phyloP scores from a whole-genome alignment of 345 rosid genomes.

The Arabidopsis thaliana region DNA sequence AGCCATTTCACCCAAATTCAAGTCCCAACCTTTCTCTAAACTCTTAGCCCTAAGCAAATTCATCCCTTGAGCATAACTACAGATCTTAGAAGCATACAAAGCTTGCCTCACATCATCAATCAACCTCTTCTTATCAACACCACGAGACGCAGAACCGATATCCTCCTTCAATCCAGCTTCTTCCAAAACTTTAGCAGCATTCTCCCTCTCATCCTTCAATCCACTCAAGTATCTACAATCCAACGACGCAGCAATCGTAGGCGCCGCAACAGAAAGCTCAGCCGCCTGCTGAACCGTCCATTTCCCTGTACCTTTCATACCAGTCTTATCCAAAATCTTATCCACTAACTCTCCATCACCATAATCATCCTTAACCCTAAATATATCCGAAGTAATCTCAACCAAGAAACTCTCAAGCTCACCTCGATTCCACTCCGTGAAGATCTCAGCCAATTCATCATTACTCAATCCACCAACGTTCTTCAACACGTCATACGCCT shows the following conservation, averaged over 20 bases:
- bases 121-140: slow-evolving; percentile 75
- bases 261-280: slow-evolving; percentile 93
- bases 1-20: slow-evolving; percentile 89
- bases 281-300: slow-evolving; percentile 99
- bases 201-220: slow-evolving; percentile 84
- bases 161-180: slow-evolving; percentile 87
- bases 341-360: slow-evolving; percentile 80
- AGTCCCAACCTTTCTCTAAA: slow-evolving; percentile 72
- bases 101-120: slow-evolving; percentile 95
- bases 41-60: slow-evolving; percentile 93
- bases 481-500: slow-evolving; percentile 94
- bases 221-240: slow-evolving; percentile 95
- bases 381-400: slow-evolving; percentile 90
- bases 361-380: slow-evolving; percentile 75
- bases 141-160: slow-evolving; percentile 45
- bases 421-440: slow-evolving; percentile 77
- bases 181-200: slow-evolving; percentile 59
- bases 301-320: slow-evolving; percentile 99
- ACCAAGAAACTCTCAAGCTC: slow-evolving; percentile 89
- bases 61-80: slow-evolving; percentile 98
- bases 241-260: slow-evolving; percentile 90
- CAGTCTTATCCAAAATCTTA: slow-evolving; percentile 95
- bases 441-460: slow-evolving; percentile 68
- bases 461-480: slow-evolving; percentile 75
- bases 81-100: slow-evolving; percentile 84